Evolutionary conservation across 371 early-diverging fungal genomes (phyloP).

Genomic region (Lichtheimia ramosa): DNA sequence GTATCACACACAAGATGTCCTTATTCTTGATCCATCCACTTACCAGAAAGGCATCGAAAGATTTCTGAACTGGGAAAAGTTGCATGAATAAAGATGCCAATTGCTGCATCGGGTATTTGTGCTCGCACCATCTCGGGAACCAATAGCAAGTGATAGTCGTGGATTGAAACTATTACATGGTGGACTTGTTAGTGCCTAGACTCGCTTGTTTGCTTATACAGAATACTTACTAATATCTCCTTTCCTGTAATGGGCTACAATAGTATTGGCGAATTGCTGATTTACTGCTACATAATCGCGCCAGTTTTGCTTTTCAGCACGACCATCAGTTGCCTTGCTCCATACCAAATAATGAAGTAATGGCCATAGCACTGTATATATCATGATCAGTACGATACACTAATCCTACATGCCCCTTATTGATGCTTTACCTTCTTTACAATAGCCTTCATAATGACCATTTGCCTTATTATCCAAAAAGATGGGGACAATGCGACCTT

Average conservation of each 20-base stretch:
- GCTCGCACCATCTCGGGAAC: constrained; percentile 87
- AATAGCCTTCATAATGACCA: constrained; percentile 85
- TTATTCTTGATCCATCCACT: constrained; percentile 5
- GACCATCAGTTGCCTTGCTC: constrained; percentile 67
- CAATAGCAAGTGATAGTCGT: constrained; percentile 97
- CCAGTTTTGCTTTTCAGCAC: constrained; percentile 73
- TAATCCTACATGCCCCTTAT: neutral
- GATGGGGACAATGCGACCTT: constrained; percentile 62
- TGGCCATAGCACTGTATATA: constrained; percentile 35
- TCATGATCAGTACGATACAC: neutral
- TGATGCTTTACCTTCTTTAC: constrained; percentile 69
- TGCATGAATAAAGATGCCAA: constrained; percentile 97
- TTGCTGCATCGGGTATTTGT: constrained; percentile 74
- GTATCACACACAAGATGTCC: too few relatives aligned
- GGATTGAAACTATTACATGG: constrained; percentile 88
- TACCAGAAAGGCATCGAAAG: constrained; percentile 8
- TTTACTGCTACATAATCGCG: constrained; percentile 87
- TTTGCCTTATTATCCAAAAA: constrained; percentile 70
- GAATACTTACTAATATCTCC: constrained; percentile 79
- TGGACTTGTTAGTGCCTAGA: neutral
- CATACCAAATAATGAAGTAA: constrained; percentile 94
- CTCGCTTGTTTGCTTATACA: neutral
- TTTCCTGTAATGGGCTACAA: constrained; percentile 67
- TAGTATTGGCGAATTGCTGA: constrained; percentile 75
- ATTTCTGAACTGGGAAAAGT: constrained; percentile 87